phyloP scores from a whole-genome alignment of 495 filamentous ascomycete genomes.

The Penicillium arizonense region DNA sequence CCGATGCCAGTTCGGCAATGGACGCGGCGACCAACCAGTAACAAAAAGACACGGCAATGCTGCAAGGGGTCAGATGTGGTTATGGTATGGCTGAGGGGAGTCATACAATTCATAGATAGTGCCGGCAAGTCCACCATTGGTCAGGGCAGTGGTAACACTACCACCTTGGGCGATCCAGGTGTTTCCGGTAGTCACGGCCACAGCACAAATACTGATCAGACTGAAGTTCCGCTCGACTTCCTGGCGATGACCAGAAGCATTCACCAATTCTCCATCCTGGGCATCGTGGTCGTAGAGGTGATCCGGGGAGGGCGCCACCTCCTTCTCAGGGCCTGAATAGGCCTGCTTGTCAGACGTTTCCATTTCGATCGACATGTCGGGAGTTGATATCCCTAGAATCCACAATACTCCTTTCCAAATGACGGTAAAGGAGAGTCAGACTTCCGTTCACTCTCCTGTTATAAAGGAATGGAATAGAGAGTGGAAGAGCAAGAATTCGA shows the following conservation, averaged over 20 bases:
- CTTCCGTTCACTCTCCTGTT: background rate
- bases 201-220: constrained; percentile 53
- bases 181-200: constrained; percentile 57
- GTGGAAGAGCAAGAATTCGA: too few species aligned
- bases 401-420: constrained; percentile 1
- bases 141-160: constrained; percentile 38
- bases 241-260: constrained; percentile 57
- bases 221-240: constrained; percentile 62
- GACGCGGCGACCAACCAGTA: constrained; percentile 56
- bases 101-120: constrained; percentile 53
- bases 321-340: constrained; percentile 5
- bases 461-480: background rate
- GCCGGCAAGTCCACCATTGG: constrained; percentile 51
- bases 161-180: constrained; percentile 61
- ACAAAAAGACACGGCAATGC: constrained; percentile 47
- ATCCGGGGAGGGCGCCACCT: constrained; percentile 22
- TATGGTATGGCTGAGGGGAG: background rate
- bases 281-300: constrained; percentile 10
- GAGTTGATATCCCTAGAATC: background rate
- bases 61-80: constrained; percentile 18
- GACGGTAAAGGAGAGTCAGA: background rate
- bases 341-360: background rate
- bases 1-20: constrained; percentile 72
- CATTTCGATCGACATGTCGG: constrained; percentile 15
- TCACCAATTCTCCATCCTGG: constrained; percentile 35